These are phyloP conservation scores for Xylariaceae sp. DNA, from an alignment of 2,329 filamentous ascomycete species.

Conservation along the genomic window DNA sequence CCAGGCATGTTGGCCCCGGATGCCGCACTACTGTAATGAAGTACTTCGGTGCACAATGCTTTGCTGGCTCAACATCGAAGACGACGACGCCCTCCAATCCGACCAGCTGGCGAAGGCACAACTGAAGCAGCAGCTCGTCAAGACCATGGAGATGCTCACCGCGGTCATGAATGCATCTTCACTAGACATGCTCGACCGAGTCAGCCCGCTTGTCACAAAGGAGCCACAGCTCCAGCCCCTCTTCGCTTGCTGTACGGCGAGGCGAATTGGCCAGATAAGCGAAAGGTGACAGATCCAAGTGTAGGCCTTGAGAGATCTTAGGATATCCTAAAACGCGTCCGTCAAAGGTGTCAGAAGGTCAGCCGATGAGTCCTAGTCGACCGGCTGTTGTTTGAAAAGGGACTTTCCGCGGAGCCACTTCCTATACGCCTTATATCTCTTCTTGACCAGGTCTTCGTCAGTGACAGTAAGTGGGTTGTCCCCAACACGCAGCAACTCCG, in stretches of 20 bases:
- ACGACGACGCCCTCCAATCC: constrained; percentile 25
- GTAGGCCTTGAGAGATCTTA: constrained; percentile 6
- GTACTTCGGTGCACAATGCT: constrained; percentile 56
- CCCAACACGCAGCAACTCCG: constrained; percentile 67
- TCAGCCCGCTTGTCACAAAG: constrained; percentile 32
- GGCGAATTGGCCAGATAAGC: constrained; percentile 2
- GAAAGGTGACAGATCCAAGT: constrained; percentile 1
- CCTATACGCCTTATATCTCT: constrained; percentile 91
- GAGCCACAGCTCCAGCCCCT: constrained; percentile 32
- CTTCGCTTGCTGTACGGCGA: constrained; percentile 22
- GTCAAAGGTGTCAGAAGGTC: constrained; percentile 18
- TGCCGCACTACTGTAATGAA: constrained; percentile 57
- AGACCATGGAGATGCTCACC: constrained; percentile 32
- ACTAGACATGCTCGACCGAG: constrained; percentile 26
- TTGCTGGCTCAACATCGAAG: constrained; percentile 57
- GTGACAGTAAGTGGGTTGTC: constrained; percentile 84
- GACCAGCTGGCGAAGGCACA: constrained; percentile 12
- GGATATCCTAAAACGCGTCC: constrained; percentile 16
- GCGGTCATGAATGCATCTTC: constrained; percentile 29
- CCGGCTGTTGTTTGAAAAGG: constrained; percentile 84
- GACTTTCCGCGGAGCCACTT: constrained; percentile 96
- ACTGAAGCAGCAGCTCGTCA: constrained; percentile 32
- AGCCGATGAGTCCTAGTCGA: constrained; percentile 39
- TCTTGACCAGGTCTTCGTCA: constrained; percentile 81
- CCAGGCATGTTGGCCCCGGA: constrained; percentile 62